These are phyloP conservation scores for Calvatia gigantea DNA, from an alignment of 768 basidiomycete species.

Conservation along the genomic window DNA sequence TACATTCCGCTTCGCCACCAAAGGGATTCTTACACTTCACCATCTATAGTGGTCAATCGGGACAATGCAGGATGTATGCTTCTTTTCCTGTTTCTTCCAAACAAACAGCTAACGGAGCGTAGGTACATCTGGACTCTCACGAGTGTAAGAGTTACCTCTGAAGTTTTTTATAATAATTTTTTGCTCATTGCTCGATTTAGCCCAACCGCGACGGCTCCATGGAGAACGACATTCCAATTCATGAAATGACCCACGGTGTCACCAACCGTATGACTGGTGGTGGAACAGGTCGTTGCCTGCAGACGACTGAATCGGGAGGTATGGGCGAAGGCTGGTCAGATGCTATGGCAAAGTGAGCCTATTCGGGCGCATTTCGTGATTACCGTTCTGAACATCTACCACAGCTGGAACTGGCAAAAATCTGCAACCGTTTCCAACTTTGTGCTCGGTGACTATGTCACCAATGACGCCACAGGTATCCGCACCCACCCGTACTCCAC, in stretches of 20 bases:
- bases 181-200: constrained; percentile 3
- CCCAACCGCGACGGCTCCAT: constrained; percentile 36
- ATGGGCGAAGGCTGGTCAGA: constrained; percentile 50
- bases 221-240: constrained; percentile 51
- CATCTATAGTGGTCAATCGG: constrained; percentile 32
- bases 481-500: constrained; percentile 57
- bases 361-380: background rate
- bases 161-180: background rate
- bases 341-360: constrained; percentile 1
- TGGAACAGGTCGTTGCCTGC: constrained; percentile 56
- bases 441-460: constrained; percentile 50
- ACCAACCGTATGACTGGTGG: constrained; percentile 50
- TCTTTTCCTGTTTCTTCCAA: background rate
- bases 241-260: constrained; percentile 46
- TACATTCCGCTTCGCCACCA: background rate
- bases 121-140: constrained; percentile 20
- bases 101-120: background rate
- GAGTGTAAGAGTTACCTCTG: constrained; percentile 8
- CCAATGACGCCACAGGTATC: constrained; percentile 47
- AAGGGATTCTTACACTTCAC: background rate
- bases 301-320: constrained; percentile 59
- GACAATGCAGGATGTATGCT: constrained; percentile 25
- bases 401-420: constrained; percentile 40
- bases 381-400: background rate
- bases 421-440: constrained; percentile 33